Evolutionary conservation across 257 asterid species (phyloP).

Genomic region (Solanum infundibuliforme): DNA sequence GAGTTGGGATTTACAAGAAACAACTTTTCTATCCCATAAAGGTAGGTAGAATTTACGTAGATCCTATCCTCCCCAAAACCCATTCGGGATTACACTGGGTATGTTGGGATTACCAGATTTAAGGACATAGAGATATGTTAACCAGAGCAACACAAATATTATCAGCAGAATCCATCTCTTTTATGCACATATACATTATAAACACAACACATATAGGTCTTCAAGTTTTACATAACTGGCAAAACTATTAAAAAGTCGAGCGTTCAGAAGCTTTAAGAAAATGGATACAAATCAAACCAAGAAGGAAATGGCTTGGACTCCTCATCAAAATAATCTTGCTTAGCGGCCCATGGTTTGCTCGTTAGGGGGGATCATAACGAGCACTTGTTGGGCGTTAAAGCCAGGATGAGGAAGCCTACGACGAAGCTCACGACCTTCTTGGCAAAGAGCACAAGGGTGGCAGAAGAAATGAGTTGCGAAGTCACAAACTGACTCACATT

Average conservation of each 20-base stretch:
- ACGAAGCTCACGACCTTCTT: constrained; percentile 94
- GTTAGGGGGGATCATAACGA: constrained; percentile 68
- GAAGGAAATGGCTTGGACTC: background rate
- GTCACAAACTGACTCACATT: constrained; percentile 72
- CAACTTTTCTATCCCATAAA: background rate
- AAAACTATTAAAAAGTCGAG: background rate
- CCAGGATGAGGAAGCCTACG: constrained; percentile 93
- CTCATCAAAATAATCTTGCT: background rate
- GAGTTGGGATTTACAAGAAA: background rate
- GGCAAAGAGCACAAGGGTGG: constrained; percentile 91
- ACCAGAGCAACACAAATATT: background rate
- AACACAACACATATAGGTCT: background rate
- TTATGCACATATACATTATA: background rate
- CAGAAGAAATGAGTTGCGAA: constrained; percentile 71
- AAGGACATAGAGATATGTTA: background rate
- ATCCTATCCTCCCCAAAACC: background rate
- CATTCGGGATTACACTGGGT: no score
- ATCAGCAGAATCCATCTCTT: background rate
- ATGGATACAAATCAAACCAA: background rate
- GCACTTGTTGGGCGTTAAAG: constrained; percentile 42
- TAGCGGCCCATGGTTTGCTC: constrained; percentile 77
- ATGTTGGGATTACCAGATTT: no score
- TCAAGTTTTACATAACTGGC: background rate
- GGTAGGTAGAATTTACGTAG: background rate
- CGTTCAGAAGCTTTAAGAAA: background rate